Percentiles rank a stretch among this genome's conserved stretches.
Conservation (phyloP, 768 basidiomycete species). For the Pleurotus platypus region DNA sequence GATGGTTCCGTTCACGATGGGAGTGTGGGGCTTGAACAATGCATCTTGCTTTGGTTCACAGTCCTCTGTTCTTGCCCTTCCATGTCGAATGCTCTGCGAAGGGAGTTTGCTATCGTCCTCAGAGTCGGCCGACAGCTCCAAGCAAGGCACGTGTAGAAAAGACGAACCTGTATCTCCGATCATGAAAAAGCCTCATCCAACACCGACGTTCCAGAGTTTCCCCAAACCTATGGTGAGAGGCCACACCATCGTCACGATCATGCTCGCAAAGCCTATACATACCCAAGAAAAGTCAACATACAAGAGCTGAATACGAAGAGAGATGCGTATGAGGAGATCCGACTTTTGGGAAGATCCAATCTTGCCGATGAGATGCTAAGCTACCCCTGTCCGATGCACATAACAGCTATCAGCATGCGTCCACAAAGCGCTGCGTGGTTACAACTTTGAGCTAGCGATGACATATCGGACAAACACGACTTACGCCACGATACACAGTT, state of each 20-base stretch:
- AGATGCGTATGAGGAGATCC: neutral
- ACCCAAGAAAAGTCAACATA: neutral
- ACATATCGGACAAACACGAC: neutral
- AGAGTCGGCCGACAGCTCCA: constrained; percentile 1
- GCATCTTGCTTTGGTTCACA: neutral
- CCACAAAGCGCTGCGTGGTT: neutral
- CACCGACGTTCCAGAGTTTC: neutral
- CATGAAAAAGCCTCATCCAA: neutral
- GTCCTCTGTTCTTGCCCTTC: neutral
- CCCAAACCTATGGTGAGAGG: neutral
- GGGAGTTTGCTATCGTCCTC: neutral
- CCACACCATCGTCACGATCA: neutral
- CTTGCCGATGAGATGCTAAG: constrained; percentile 1
- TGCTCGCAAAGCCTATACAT: no score
- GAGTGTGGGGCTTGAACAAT: neutral
- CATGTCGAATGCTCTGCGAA: neutral
- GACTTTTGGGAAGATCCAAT: neutral
- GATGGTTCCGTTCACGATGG: neutral
- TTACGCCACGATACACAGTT: constrained; percentile 1
- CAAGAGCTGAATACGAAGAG: neutral
- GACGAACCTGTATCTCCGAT: constrained; percentile 1
- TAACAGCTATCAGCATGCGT: neutral
- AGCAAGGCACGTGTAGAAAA: neutral
- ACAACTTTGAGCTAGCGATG: constrained; percentile 7
- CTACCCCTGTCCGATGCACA: neutral